Percentiles rank a stretch among this genome's conserved stretches.
Evolutionary conservation across 2,329 filamentous ascomycete species (phyloP).

Genomic region (Ophiosphaerella narmari): DNA sequence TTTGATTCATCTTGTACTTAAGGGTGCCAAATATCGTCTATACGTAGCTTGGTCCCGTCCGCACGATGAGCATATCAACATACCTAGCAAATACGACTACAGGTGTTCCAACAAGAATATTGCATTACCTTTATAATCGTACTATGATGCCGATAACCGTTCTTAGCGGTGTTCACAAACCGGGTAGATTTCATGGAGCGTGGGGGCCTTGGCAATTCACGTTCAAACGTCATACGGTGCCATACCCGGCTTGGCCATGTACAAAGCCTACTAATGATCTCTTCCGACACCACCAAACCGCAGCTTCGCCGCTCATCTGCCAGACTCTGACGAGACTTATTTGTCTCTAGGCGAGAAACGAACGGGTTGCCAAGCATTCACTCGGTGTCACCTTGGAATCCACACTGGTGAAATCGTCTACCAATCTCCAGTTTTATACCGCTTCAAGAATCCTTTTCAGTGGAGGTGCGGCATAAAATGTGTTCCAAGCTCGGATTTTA

Average conservation of each 20-base stretch:
- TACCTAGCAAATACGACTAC: no score
- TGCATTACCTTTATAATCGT: no score
- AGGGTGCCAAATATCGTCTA: no score
- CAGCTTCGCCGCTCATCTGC: background rate
- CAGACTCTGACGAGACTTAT: background rate
- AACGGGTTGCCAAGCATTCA: background rate
- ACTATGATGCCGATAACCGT: no score
- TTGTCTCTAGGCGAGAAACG: background rate
- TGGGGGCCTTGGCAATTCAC: background rate
- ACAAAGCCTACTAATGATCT: background rate
- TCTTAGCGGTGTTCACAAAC: background rate
- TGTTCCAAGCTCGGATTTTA: background rate
- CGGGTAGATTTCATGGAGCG: background rate
- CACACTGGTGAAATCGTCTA: background rate
- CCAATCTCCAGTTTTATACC: background rate
- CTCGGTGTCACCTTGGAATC: background rate
- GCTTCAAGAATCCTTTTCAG: background rate
- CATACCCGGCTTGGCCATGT: constrained; percentile 4
- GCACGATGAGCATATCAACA: no score
- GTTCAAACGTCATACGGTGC: background rate
- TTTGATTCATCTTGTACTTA: no score
- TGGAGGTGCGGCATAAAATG: background rate
- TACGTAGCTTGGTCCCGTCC: no score
- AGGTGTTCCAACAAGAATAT: no score
- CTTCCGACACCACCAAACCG: background rate